These are phyloP conservation scores for Ormosia semicastrata DNA, from an alignment of 306 rosid genomes.

Conservation along the genomic window DNA sequence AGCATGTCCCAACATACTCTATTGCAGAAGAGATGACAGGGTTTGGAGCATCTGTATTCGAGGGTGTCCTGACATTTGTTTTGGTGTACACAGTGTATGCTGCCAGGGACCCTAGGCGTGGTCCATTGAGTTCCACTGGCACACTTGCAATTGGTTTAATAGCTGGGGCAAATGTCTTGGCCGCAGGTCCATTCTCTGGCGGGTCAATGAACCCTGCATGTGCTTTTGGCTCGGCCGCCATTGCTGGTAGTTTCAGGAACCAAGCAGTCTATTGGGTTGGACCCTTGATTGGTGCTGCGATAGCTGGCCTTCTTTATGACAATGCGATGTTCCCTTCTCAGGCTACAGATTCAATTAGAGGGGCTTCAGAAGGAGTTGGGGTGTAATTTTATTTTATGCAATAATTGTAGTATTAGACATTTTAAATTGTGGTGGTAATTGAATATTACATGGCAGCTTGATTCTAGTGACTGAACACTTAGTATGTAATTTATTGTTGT, in stretches of 20 bases:
- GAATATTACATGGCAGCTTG: neutral
- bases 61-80: slow-evolving; percentile 68
- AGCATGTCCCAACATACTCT: slow-evolving; percentile 64
- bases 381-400: slow-evolving; percentile 23
- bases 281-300: slow-evolving; percentile 75
- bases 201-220: slow-evolving; percentile 91
- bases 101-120: slow-evolving; percentile 65
- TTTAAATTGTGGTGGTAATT: neutral
- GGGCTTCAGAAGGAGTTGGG: slow-evolving; percentile 33
- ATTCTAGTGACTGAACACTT: neutral
- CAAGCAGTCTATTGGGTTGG: slow-evolving; percentile 97
- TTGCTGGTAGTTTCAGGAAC: slow-evolving; percentile 72
- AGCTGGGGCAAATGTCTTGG: slow-evolving; percentile 68
- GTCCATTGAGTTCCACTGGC: slow-evolving; percentile 49
- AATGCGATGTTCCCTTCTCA: slow-evolving; percentile 50
- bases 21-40: slow-evolving; percentile 90
- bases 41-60: slow-evolving; percentile 85
- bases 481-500: neutral
- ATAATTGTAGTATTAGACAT: neutral
- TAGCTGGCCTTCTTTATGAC: slow-evolving; percentile 78
- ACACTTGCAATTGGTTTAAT: slow-evolving; percentile 61
- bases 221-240: slow-evolving; percentile 76
- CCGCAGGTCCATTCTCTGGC: slow-evolving; percentile 82
- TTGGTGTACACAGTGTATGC: slow-evolving; percentile 75
- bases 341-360: slow-evolving; percentile 33